Percentiles rank a stretch among this genome's conserved stretches.
Conservation (phyloP, 441 rosid genomes). For the Erodium moschatum region DNA sequence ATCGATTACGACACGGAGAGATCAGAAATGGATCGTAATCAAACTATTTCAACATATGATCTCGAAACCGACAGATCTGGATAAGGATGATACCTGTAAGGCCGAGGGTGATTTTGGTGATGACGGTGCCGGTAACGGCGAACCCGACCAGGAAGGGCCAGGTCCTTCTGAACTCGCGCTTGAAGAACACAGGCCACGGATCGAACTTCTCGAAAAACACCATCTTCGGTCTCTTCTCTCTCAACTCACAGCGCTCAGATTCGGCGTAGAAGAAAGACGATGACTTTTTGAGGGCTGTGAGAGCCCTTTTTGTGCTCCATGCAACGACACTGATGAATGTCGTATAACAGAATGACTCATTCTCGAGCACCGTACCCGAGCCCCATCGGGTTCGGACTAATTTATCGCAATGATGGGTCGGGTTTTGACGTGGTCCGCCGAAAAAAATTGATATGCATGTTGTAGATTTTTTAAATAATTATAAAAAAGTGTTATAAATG, state of each 20-base stretch:
- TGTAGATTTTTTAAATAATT: too few relatives aligned
- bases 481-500: too few relatives aligned
- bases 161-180: slow-evolving; percentile 64
- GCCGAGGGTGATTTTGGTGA: slow-evolving; percentile 65
- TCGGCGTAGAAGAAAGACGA: not conserved
- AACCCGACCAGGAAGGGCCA: slow-evolving; percentile 93
- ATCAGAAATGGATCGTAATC: not conserved
- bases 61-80: not conserved
- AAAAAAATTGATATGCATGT: too few relatives aligned
- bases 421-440: too few relatives aligned
- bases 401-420: too few relatives aligned
- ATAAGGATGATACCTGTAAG: slow-evolving; percentile 46
- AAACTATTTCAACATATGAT: too few relatives aligned
- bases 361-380: too few relatives aligned
- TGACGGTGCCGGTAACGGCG: slow-evolving; percentile 59
- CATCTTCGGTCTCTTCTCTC: not conserved
- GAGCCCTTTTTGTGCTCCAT: too few relatives aligned
- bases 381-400: too few relatives aligned
- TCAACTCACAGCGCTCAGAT: not conserved
- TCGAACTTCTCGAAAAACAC: slow-evolving; percentile 40
- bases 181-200: slow-evolving; percentile 96
- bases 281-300: not conserved
- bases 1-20: not conserved
- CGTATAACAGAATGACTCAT: too few relatives aligned
- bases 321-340: too few relatives aligned